Base-by-base conservation (phyloP, 2,329 filamentous ascomycete species). In the Phaeophleospora eucalypticola region DNA sequence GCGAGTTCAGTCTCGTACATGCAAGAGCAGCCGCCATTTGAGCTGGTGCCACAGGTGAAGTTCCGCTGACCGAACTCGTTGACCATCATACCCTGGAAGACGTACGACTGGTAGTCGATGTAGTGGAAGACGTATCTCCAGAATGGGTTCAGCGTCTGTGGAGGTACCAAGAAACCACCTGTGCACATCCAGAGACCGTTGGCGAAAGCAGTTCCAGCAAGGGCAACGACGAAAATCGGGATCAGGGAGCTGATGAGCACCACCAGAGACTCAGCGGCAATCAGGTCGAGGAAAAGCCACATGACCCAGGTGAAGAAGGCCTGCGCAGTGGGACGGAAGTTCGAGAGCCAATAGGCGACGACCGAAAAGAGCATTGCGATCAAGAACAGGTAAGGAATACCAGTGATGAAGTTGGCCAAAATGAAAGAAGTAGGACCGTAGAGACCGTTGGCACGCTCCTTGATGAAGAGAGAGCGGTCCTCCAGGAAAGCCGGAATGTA, bases 21-120 rank as follows among this genome's bases (percentile, higher is more conserved):
- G 70, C 88, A 94, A 34, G 76, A 74, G 57, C 81, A 89, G 0
- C 66, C 68, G 0, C 62, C 51, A 52, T 74, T 68, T 16, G 57
- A 18, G 27, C 56, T 53, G 16, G 41, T 67, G 67, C 1, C 60
- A 60, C 87, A 91, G 3, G 68, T 64, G 65, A 87, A 94, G 2
- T 71, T 76, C 12, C 86, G 73, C 15, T 77, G 34, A 45, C 61
- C 62, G 63, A 94, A 91, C 68, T 94, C 86, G 59, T 91, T 93
- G 43, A 90, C 81, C 86, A 93, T 90, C 87, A 94, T 91, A 7
- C 86, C 87, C 62, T 90, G 80, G 63, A 93, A 94, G 2, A 93
- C 87, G 56, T 89, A 93, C 32, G 75, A 72, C 68, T 90, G 86
- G 59, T 93, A 93, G 63, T 93, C 86, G 60, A 89, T 89, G 65